Evolutionary conservation across 2,329 filamentous ascomycete genomes (phyloP), one percentile per base, ranked within the genome.

Genomic region (Fusarium papillatum): DNA sequence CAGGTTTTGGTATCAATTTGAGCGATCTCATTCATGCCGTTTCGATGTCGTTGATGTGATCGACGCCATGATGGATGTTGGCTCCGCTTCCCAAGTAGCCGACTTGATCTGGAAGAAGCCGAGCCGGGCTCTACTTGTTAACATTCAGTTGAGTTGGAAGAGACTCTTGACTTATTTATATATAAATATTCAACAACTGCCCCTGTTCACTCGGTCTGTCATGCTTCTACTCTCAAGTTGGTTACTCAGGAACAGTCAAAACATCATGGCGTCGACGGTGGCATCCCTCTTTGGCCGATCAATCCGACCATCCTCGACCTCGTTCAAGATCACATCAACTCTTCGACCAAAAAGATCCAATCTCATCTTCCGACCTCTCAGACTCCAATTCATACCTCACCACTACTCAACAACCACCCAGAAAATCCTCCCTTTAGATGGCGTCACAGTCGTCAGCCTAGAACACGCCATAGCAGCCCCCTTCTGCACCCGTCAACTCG

Each of bases 381-480:
- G 24, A 6, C 29, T 38, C 13, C 43, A 39, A 3, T 13, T 31
- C 24, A 43, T 43, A 8, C 64, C 66, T 13, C 34, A n/a, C 24
- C 31, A 34, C 19, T 65, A 55, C 26, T 63, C 70, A 1, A 72
- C 41, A n/a, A 6, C 59, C 38, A 24, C 53, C 5, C 63, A 64
- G 2, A 64, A 64, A 5, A 61, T 59, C 26, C 69, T 74, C 29
- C 71, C 71, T 26, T 64, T 82, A 2, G 81, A 85, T 26, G 88
- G 87, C 14, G 83, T 89, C 61, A 88, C 86, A 0, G 87, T 90
- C 10, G 85, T 90, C 26, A 87, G 87, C 48, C 81, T 90, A 0
- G 88, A 90, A 69, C 88, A 90, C 77, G 88, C 88, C 59, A 88
- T 90, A 72, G 87, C 88, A 0, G 88, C 87, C 0, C 88, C 88